Evolutionary conservation across 768 basidiomycete genomes (phyloP), one percentile per base, ranked within the genome.

Genomic region (Lactifluus volemus): DNA sequence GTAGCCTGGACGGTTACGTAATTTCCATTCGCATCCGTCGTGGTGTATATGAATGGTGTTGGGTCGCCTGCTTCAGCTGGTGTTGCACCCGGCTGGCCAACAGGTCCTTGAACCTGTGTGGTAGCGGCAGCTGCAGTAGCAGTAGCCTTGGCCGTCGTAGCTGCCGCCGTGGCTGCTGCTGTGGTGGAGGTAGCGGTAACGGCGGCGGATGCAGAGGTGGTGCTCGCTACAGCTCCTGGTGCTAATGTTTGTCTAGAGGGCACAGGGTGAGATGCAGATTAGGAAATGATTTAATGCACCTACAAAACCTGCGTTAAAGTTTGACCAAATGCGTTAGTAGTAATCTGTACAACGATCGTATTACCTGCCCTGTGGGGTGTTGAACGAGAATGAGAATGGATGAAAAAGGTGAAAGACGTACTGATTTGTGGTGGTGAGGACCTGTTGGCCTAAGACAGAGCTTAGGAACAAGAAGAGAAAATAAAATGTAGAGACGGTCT

Each of bases 331-430:
- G 69, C 64, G 63, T 81, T 76, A 36, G 71, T 63, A 17, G 79
- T 77, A 60, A 80, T 55, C 49, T 79, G 71, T 58, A 81, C 76
- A 32, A 85, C 75, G 49, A 88, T 73, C 0, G 84, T 77, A 38
- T 74, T 68, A 7, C 86, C 86, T 44, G 72, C 71, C 6, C 78
- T 79, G 29, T 7, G 48, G 19, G 21, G 60, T 38, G 63, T 64
- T 47, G 21, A 58, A 32, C 21, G 61, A 32, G 32, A 42, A 34
- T 19, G 34, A 41, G 21, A 73, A 29, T 34, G 53, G 39, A 34
- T 11, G 51, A 36, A 9, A 15, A 34, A 9, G 15, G 34, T 32
- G 50, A 47, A 0, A 17, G n/a, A 69, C 82, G 58, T 70, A 85
- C 84, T 54, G 68, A 66, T 84, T 73, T n/a, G 72, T 67, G 36